Conservation (phyloP, 257 asterid genomes). For the Capsicum chinense region DNA sequence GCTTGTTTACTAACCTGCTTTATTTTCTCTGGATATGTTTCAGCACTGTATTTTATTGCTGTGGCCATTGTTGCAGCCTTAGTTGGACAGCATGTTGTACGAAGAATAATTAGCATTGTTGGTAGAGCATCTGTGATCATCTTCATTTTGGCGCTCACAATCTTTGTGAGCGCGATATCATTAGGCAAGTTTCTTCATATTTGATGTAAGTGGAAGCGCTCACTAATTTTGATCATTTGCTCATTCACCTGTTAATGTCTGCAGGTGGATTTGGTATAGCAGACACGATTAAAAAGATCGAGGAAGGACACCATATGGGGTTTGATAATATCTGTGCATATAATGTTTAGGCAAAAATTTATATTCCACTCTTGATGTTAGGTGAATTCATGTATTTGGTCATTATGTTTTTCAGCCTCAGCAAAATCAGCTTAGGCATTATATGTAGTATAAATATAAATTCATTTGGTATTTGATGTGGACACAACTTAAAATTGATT, state of each 20-base stretch:
- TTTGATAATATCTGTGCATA: slow-evolving; percentile 64
- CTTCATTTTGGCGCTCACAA: slow-evolving; percentile 66
- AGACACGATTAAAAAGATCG: slow-evolving; percentile 49
- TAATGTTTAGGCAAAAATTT: neutral
- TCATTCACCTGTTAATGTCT: neutral
- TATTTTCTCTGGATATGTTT: slow-evolving; percentile 23
- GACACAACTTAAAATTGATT: neutral
- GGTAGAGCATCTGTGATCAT: slow-evolving; percentile 72
- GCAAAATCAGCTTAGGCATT: neutral
- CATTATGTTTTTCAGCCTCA: neutral
- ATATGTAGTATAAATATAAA: neutral
- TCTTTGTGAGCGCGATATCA: slow-evolving; percentile 61
- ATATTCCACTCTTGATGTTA: neutral
- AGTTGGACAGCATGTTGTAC: slow-evolving; percentile 61
- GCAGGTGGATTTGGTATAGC: slow-evolving; percentile 70
- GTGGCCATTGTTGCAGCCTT: slow-evolving; percentile 61
- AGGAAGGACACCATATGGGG: slow-evolving; percentile 50
- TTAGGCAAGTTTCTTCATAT: slow-evolving; percentile 49
- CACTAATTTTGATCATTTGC: neutral
- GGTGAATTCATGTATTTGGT: neutral
- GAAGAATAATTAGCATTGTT: slow-evolving; percentile 59
- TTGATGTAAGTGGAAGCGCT: neutral
- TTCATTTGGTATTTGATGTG: neutral
- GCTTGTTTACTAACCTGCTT: neutral
- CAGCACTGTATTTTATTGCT: slow-evolving; percentile 59